Percentiles rank a stretch among this genome's conserved stretches.
phyloP scores from a whole-genome alignment of 2,329 filamentous ascomycete species.

The Blastomyces gilchristii region DNA sequence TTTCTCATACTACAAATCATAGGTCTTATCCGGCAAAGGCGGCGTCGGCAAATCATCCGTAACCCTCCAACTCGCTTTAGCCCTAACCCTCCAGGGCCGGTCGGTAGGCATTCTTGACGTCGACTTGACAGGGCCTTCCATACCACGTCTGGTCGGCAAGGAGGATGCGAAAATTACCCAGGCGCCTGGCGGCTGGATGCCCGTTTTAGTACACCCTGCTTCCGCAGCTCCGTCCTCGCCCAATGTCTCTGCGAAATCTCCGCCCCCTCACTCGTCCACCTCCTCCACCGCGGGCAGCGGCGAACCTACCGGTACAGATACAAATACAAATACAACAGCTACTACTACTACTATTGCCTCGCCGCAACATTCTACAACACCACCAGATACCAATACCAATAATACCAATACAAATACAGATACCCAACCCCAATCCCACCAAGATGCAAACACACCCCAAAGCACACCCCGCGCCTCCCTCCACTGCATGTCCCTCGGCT shows the following conservation, averaged over 20 bases:
- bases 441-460: conserved; percentile 9
- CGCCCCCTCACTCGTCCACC: background rate
- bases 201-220: conserved; percentile 62
- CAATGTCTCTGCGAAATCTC: conserved; percentile 30
- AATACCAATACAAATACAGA: background rate
- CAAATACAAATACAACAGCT: background rate
- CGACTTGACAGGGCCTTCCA: conserved; percentile 91
- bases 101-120: conserved; percentile 93
- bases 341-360: background rate
- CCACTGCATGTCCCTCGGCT: conserved; percentile 82
- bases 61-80: conserved; percentile 90
- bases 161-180: conserved; percentile 85
- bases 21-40: conserved; percentile 88
- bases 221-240: background rate
- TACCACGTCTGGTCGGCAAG: conserved; percentile 86
- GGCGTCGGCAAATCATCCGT: conserved; percentile 96
- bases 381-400: background rate
- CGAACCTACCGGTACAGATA: background rate
- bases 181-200: conserved; percentile 83
- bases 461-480: conserved; percentile 30
- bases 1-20: background rate
- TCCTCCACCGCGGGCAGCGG: background rate
- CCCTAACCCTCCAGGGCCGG: conserved; percentile 72
- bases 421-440: background rate
- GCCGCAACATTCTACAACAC: conserved; percentile 4